These are phyloP conservation scores for Lipomyces sp. DNA, from an alignment of 805 yeast species.

Conservation along the genomic window DNA sequence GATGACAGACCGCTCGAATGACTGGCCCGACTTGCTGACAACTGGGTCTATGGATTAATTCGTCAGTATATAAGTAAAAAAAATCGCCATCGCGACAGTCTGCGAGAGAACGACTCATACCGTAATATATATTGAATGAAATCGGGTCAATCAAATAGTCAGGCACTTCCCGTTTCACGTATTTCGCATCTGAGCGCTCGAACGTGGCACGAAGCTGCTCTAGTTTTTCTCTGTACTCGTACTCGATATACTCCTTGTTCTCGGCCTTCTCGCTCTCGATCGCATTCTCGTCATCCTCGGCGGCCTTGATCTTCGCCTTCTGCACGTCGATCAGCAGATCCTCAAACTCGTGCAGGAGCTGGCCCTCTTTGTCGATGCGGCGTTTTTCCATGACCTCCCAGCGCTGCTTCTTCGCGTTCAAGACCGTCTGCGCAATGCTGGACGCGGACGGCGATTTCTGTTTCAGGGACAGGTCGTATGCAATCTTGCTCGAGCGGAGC, in stretches of 20 bases:
- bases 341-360: slow-evolving; percentile 32
- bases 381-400: slow-evolving; percentile 34
- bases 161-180: slow-evolving; percentile 36
- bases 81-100: background rate
- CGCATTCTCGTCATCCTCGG: slow-evolving; percentile 7
- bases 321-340: slow-evolving; percentile 26
- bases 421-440: slow-evolving; percentile 30
- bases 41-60: slow-evolving; percentile 41
- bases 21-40: slow-evolving; percentile 45
- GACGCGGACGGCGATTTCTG: slow-evolving; percentile 34
- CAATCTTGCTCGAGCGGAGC: slow-evolving; percentile 30
- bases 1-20: slow-evolving; percentile 44
- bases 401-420: slow-evolving; percentile 30
- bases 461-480: slow-evolving; percentile 34
- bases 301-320: slow-evolving; percentile 14
- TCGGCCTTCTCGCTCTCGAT: slow-evolving; percentile 28
- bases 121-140: slow-evolving; percentile 41
- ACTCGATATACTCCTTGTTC: slow-evolving; percentile 26
- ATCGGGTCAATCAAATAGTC: slow-evolving; percentile 44
- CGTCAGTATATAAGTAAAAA: no score
- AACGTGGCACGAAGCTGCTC: slow-evolving; percentile 30
- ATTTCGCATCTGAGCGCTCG: slow-evolving; percentile 28
- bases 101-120: slow-evolving; percentile 1
- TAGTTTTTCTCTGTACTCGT: slow-evolving; percentile 26
- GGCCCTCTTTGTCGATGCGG: slow-evolving; percentile 27